Percentiles rank a stretch among this genome's conserved stretches.
Conservation (phyloP, 1,284 basidiomycete species). For the Sanghuangporus weigelae region DNA sequence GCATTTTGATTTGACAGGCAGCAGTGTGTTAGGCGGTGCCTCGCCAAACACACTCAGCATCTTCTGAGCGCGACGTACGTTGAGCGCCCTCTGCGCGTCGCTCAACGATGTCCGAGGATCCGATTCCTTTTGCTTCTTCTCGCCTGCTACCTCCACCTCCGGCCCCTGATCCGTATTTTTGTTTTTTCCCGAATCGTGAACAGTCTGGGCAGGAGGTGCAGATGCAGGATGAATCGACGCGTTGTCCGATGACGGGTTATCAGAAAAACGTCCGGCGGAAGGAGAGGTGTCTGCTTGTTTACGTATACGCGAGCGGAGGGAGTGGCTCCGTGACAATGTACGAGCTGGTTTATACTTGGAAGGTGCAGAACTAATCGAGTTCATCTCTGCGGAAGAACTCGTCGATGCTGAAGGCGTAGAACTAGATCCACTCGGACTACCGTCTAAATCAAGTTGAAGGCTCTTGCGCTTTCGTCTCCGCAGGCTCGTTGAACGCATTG, state of each 20-base stretch:
- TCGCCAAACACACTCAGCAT: conserved; percentile 14
- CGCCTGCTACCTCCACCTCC: not conserved
- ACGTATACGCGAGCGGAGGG: not conserved
- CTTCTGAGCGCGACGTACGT: conserved; percentile 16
- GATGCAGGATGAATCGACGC: not conserved
- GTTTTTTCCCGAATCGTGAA: not conserved
- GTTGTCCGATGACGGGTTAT: not conserved
- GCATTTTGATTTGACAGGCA: not conserved
- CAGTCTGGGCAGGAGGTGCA: not conserved
- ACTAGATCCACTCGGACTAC: not conserved
- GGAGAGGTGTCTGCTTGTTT: not conserved
- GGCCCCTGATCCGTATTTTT: not conserved
- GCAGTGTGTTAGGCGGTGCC: conserved; percentile 3
- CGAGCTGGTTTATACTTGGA: not conserved
- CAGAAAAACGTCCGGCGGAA: not conserved
- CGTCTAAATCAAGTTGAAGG: not conserved
- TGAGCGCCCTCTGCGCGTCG: conserved; percentile 2
- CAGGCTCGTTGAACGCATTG: conserved; percentile 6
- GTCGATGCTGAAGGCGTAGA: not conserved
- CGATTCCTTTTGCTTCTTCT: not conserved
- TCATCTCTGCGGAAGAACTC: not conserved
- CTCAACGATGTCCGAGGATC: not conserved
- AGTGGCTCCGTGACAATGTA: not conserved
- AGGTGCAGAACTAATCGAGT: not conserved
- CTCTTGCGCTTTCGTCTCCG: conserved; percentile 4